These are phyloP conservation scores for Sphaerulina vaccinii DNA, from an alignment of 2,329 filamentous ascomycete genomes.

Conservation along the genomic window DNA sequence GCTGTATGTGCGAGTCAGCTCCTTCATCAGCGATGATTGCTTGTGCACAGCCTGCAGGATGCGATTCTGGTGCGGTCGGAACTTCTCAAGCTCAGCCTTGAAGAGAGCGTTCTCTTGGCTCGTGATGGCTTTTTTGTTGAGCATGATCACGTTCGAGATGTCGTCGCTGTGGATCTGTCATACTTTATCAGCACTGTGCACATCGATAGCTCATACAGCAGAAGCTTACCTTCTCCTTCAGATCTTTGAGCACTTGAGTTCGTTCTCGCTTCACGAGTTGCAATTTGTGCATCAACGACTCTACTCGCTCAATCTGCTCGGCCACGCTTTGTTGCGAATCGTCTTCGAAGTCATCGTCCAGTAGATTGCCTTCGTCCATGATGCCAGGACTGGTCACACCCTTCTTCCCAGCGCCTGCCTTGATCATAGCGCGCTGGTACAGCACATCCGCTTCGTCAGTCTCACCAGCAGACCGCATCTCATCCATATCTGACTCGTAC, in stretches of 20 bases:
- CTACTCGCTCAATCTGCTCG: conserved; percentile 85
- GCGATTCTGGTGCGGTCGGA: conserved; percentile 85
- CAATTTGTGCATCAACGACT: conserved; percentile 86
- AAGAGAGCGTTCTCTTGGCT: conserved; percentile 92
- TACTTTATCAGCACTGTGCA: conserved; percentile 6
- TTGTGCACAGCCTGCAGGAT: conserved; percentile 93
- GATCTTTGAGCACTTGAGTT: conserved; percentile 86
- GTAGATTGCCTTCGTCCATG: conserved; percentile 68
- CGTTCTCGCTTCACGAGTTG: conserved; percentile 90
- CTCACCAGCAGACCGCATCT: conserved; percentile 88
- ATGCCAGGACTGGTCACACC: conserved; percentile 54
- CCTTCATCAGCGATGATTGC: conserved; percentile 90
- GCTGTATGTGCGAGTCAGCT: conserved; percentile 84
- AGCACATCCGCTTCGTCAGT: conserved; percentile 82
- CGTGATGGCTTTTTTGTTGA: conserved; percentile 95
- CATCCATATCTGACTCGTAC: conserved; percentile 84
- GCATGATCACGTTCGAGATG: conserved; percentile 92
- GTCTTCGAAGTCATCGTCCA: conserved; percentile 90
- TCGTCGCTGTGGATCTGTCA: conserved; percentile 87
- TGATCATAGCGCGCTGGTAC: conserved; percentile 82
- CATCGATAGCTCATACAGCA: background rate
- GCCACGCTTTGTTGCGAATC: conserved; percentile 77
- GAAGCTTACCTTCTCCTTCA: conserved; percentile 82
- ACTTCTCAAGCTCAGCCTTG: conserved; percentile 96
- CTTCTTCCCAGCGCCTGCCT: conserved; percentile 67